Evolutionary conservation across 192 early-diverging fungal genomes (phyloP).

Genomic region (Backusella tuberculispora): DNA sequence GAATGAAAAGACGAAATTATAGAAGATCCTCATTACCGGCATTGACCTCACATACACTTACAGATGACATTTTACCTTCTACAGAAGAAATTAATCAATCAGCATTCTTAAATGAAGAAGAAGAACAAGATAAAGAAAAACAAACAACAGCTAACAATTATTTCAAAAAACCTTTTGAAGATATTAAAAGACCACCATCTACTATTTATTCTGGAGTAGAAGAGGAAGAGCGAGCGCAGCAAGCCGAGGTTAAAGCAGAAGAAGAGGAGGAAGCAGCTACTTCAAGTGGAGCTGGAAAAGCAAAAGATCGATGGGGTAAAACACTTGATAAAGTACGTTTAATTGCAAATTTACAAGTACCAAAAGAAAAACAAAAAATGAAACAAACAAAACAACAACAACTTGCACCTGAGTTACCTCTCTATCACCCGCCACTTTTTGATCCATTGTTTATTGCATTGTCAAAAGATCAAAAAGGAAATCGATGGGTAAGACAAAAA

Average conservation of each 20-base stretch:
- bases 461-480: slow-evolving; percentile 29
- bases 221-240: not conserved
- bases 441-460: slow-evolving; percentile 32
- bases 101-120: not conserved
- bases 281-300: slow-evolving; percentile 5
- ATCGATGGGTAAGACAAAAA: slow-evolving; percentile 25
- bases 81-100: slow-evolving; percentile 12
- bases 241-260: not conserved
- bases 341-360: slow-evolving; percentile 21
- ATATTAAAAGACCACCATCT: not conserved
- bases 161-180: not conserved
- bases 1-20: not conserved
- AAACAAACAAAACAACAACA: not conserved
- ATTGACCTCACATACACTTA: not conserved
- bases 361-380: not conserved
- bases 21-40: not conserved
- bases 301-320: slow-evolving; percentile 35
- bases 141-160: not conserved
- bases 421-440: slow-evolving; percentile 30
- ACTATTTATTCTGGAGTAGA: not conserved
- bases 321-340: slow-evolving; percentile 37
- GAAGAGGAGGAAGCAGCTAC: too few relatives aligned
- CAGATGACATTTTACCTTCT: slow-evolving; percentile 34
- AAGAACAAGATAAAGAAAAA: not conserved
- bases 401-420: slow-evolving; percentile 4